Base-by-base conservation (phyloP, 148 eudicot genomes). In the Fagopyrum tataricum region DNA sequence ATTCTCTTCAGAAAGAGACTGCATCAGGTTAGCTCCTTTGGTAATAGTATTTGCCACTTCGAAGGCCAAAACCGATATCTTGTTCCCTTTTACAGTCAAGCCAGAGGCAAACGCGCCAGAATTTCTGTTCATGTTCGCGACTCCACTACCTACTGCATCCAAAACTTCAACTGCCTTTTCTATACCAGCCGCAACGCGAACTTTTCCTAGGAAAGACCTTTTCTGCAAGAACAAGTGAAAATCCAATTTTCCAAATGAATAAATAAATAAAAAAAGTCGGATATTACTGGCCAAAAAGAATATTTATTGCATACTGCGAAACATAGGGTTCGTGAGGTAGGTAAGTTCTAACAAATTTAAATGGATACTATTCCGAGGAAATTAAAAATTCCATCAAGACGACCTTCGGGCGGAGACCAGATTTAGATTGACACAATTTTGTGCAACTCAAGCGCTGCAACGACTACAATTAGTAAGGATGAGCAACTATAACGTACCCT, bases 1-100 rank as follows among this genome's bases (percentile, higher is more conserved):
- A 73, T 82, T 84, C 78, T 91, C 88, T 77, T 88, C 87, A 21
- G 98, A 91, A 74, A 94, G 79, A 58, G 97, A 91, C 70, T 88
- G 87, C 88, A 94, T 76, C 76, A 91, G 82, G 79, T 76, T 88
- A 74, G 88, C 84, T 43, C 97, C 97, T 83, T 94, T 94, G 78
- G 85, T 88, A 46, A 94, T 83, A 56, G 98, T 94, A 82, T 94
- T 94, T 47, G 98, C 98, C 79, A 94, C 91, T 77, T 94, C 98
- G 81, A 94, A 94, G 52, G 97, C 93, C 78, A 94, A 80, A 24
- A 94, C 88, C 20, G 87, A 78, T 64, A 94, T 79, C 85, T 83
- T 91, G 69, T 81, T 89, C 75, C 98, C 97, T 79, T 85, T 87
- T 49, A 88, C 74, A 75, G 83, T 64, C 76, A 84, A 76, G 73